Evolutionary conservation across 495 filamentous ascomycete species (phyloP).

Genomic region (Aspergillus kassunensis): DNA sequence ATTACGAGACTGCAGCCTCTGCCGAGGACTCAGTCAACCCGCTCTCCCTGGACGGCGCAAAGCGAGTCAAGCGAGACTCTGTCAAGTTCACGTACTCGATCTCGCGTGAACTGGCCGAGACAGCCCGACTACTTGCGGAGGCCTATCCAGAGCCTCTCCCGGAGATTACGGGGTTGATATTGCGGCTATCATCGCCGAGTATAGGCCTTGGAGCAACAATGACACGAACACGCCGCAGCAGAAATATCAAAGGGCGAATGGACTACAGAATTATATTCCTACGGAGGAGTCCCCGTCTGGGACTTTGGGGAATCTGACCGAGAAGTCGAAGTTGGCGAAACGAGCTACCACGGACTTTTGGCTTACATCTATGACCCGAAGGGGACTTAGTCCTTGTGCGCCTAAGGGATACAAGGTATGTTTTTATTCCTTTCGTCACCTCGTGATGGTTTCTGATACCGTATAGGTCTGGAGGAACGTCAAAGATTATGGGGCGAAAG

Average conservation of each 20-base stretch:
- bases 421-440: too few relatives aligned
- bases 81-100: slow-evolving; percentile 7
- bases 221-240: slow-evolving; percentile 7
- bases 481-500: slow-evolving; percentile 53
- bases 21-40: not conserved
- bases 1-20: not conserved
- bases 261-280: not conserved
- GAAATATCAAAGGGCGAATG: not conserved
- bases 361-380: slow-evolving; percentile 10
- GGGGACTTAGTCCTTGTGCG: slow-evolving; percentile 14
- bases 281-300: not conserved
- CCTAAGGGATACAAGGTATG: slow-evolving; percentile 15
- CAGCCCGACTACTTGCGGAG: slow-evolving; percentile 16
- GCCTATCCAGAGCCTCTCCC: slow-evolving; percentile 3
- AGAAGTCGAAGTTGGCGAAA: not conserved
- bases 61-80: slow-evolving; percentile 1
- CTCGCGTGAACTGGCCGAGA: slow-evolving; percentile 1
- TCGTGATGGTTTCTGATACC: too few relatives aligned
- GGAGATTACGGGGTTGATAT: slow-evolving; percentile 9
- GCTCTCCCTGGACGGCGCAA: not conserved
- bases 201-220: not conserved
- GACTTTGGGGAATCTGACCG: not conserved
- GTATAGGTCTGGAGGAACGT: too few relatives aligned
- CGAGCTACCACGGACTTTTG: slow-evolving; percentile 4
- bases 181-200: not conserved